Evolutionary conservation across 2,329 filamentous ascomycete species (phyloP), one percentile per base, ranked within the genome.

Genomic region (Penicillium sp.): DNA sequence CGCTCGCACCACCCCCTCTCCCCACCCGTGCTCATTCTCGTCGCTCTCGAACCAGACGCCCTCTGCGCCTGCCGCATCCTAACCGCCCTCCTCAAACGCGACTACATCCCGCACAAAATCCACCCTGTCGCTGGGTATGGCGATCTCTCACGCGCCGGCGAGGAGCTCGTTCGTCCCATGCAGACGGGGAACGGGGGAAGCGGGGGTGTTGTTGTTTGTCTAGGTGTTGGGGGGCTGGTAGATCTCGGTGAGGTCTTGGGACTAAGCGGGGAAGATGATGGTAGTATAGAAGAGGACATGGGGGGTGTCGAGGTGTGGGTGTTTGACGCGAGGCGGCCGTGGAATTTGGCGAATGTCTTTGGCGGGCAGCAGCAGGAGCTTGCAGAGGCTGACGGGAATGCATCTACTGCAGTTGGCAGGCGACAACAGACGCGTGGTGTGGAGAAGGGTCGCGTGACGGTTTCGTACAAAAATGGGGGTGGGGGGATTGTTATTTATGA

Each of bases 101-200:
- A 99, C 82, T 98, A 96, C 75, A 96, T 99, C 69, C 91, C 91
- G 15, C 94, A 98, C 82, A 98, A 97, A 79, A 97, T 98, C 73
- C 92, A 97, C 72, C 95, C 95, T 1, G 90, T 99, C 58, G 88
- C 92, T 21, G 95, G 95, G 59, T 98, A 97, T 87, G 89, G 88
- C 67, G 95, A 98, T 76, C 86, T 99, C 51, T 86, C 91, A 73
- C 89, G 88, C 69, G 90, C 90, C 23, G 93, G 93, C 50, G 86
- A 87, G 72, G 88, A 93, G 67, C 84, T 96, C 49, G 90, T 97
- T 46, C 85, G 84, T 58, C 93, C 93, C 11, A 93, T 97, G 91
- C 93, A 92, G 83, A 89, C 91, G 72, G 88, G 88, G 31, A 86
- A 90, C 61, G 94, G 94, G 26, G 94, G 94, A 9, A 90, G 86